Percentiles rank a stretch among this genome's conserved stretches.
These are phyloP conservation scores for Epichloe coenophiala DNA, from an alignment of 2,329 filamentous ascomycete genomes.

Conservation along the genomic window DNA sequence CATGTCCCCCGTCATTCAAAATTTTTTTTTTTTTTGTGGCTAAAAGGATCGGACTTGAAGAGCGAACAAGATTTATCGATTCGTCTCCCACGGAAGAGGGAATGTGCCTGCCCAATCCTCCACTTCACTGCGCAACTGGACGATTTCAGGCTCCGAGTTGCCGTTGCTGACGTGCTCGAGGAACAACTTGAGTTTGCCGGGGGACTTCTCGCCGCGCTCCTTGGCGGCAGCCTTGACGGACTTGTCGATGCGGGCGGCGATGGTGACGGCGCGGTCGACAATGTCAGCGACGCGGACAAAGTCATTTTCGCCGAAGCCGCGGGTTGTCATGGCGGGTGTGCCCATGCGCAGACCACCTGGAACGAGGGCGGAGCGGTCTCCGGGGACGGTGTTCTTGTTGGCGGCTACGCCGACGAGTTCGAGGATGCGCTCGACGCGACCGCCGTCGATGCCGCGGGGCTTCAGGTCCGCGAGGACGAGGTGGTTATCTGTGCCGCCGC, in stretches of 20 bases:
- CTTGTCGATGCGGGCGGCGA: slow-evolving; percentile 64
- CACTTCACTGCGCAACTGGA: slow-evolving; percentile 62
- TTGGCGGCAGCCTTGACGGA: slow-evolving; percentile 55
- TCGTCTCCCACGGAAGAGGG: slow-evolving; percentile 51
- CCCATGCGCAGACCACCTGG: slow-evolving; percentile 90
- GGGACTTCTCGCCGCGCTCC: slow-evolving; percentile 52
- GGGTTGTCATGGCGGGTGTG: slow-evolving; percentile 92
- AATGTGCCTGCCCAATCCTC: slow-evolving; percentile 67
- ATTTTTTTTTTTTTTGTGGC: not conserved
- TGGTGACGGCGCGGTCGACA: slow-evolving; percentile 69
- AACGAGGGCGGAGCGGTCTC: slow-evolving; percentile 84
- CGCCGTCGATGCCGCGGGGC: slow-evolving; percentile 74
- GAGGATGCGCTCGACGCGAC: slow-evolving; percentile 76
- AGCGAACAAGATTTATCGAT: slow-evolving; percentile 9
- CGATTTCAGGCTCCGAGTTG: slow-evolving; percentile 54
- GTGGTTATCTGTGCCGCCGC: slow-evolving; percentile 94
- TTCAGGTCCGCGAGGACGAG: slow-evolving; percentile 88
- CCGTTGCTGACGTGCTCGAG: slow-evolving; percentile 55
- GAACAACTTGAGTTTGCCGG: slow-evolving; percentile 53
- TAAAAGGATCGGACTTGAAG: too few species aligned
- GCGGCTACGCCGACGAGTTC: slow-evolving; percentile 91
- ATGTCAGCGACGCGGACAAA: slow-evolving; percentile 79
- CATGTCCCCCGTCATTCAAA: not conserved
- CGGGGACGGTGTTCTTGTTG: slow-evolving; percentile 98
- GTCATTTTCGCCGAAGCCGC: slow-evolving; percentile 81